phyloP scores from a whole-genome alignment of 495 filamentous ascomycete species.

The Polyplosphaeria fusca region DNA sequence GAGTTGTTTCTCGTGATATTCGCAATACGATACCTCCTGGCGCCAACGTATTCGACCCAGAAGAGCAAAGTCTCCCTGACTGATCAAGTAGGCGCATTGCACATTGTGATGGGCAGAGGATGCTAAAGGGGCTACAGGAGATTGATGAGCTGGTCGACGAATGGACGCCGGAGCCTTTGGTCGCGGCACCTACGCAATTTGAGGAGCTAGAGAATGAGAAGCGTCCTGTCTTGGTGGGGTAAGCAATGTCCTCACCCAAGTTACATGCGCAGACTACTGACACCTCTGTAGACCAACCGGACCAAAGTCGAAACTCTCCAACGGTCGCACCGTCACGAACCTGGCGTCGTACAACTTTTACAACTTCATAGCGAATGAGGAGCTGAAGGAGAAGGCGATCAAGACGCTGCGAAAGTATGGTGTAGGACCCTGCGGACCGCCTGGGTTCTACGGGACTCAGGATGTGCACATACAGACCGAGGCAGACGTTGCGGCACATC shows the following conservation, averaged over 20 bases:
- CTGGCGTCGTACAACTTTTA: conserved; percentile 94
- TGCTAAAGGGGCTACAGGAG: conserved; percentile 53
- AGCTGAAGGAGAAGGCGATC: conserved; percentile 90
- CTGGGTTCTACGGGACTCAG: conserved; percentile 97
- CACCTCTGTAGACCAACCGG: conserved; percentile 68
- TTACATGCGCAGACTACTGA: background rate
- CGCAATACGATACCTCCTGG: conserved; percentile 86
- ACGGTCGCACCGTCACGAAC: conserved; percentile 86
- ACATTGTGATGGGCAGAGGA: background rate
- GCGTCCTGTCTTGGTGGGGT: conserved; percentile 84
- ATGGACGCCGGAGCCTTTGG: conserved; percentile 92
- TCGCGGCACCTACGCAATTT: conserved; percentile 63
- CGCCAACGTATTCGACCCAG: conserved; percentile 83
- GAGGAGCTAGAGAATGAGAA: conserved; percentile 83
- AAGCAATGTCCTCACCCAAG: conserved; percentile 32
- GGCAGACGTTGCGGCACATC: conserved; percentile 82
- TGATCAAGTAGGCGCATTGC: conserved; percentile 65
- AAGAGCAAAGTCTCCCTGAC: conserved; percentile 82
- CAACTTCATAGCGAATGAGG: conserved; percentile 89
- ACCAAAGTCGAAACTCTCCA: conserved; percentile 80
- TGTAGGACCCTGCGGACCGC: conserved; percentile 92
- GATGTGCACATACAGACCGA: conserved; percentile 98
- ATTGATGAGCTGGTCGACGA: conserved; percentile 97
- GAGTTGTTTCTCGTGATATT: conserved; percentile 95
- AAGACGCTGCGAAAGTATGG: conserved; percentile 91